These are phyloP conservation scores for Neurospora discreta DNA, from an alignment of 495 filamentous ascomycete species.

Conservation along the genomic window DNA sequence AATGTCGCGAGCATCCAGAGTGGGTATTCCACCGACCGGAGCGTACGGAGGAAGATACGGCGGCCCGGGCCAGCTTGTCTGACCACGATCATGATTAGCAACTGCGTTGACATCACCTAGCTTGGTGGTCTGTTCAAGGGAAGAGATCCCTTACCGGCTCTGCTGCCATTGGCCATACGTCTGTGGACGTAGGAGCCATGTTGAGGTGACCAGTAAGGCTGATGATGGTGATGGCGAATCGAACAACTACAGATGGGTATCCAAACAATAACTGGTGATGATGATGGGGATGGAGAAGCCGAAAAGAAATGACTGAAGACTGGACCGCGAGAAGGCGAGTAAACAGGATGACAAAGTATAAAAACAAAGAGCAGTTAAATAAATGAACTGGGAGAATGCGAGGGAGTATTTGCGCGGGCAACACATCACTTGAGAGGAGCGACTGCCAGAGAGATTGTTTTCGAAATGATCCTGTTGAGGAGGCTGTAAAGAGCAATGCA, in stretches of 20 bases:
- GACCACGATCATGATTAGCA: not conserved
- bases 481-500: not conserved
- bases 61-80: constrained; percentile 10
- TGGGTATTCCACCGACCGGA: constrained; percentile 47
- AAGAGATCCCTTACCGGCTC: not conserved
- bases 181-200: not conserved
- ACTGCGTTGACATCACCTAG: not conserved
- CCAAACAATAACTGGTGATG: not conserved
- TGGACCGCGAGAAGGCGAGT: not conserved
- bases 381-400: not conserved
- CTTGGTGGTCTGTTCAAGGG: not conserved
- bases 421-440: not conserved
- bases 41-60: constrained; percentile 30
- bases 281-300: no score
- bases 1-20: constrained; percentile 41
- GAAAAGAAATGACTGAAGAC: not conserved
- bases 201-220: not conserved
- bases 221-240: not conserved
- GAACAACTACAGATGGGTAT: not conserved
- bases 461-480: not conserved
- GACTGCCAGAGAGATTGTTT: not conserved
- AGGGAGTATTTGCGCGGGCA: not conserved
- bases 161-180: not conserved
- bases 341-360: not conserved
- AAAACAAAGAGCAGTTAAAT: not conserved